phyloP scores from a whole-genome alignment of 768 basidiomycete genomes.

The Tricholoma flavovirens region DNA sequence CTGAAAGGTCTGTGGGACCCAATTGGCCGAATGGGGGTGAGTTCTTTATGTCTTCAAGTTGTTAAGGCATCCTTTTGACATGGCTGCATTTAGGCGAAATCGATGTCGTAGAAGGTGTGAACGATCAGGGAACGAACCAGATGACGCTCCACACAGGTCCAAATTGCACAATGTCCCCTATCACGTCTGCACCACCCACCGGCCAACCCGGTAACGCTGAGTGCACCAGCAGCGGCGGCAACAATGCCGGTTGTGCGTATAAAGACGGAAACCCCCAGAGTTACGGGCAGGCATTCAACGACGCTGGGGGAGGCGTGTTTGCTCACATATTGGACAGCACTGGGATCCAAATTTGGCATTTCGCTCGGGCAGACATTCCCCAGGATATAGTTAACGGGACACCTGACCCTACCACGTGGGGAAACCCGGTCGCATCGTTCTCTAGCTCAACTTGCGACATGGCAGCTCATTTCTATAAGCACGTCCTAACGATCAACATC shows the following conservation, averaged over 20 bases:
- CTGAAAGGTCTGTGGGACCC: constrained; percentile 33
- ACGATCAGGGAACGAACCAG: constrained; percentile 51
- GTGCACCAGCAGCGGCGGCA: constrained; percentile 33
- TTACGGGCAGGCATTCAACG: constrained; percentile 42
- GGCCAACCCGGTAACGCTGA: constrained; percentile 21
- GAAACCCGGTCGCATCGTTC: constrained; percentile 45
- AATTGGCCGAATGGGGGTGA: constrained; percentile 48
- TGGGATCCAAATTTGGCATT: constrained; percentile 54
- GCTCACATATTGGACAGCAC: constrained; percentile 44
- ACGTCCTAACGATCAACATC: constrained; percentile 40
- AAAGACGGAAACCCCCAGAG: constrained; percentile 31
- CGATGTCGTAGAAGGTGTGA: constrained; percentile 72
- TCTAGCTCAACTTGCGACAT: constrained; percentile 42
- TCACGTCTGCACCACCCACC: constrained; percentile 12
- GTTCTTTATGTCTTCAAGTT: constrained; percentile 5
- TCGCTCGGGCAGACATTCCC: constrained; percentile 44
- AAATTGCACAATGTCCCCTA: constrained; percentile 30
- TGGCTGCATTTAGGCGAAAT: constrained; percentile 44
- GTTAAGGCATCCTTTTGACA: neutral
- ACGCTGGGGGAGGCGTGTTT: constrained; percentile 44
- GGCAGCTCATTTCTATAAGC: constrained; percentile 41
- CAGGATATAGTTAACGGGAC: constrained; percentile 36
- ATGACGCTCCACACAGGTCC: constrained; percentile 57
- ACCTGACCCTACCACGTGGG: constrained; percentile 47
- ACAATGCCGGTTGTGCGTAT: constrained; percentile 49